Percentiles rank a stretch among this genome's conserved stretches.
phyloP scores from a whole-genome alignment of 148 eudicot genomes.

The Vaccinium macrocarpon region DNA sequence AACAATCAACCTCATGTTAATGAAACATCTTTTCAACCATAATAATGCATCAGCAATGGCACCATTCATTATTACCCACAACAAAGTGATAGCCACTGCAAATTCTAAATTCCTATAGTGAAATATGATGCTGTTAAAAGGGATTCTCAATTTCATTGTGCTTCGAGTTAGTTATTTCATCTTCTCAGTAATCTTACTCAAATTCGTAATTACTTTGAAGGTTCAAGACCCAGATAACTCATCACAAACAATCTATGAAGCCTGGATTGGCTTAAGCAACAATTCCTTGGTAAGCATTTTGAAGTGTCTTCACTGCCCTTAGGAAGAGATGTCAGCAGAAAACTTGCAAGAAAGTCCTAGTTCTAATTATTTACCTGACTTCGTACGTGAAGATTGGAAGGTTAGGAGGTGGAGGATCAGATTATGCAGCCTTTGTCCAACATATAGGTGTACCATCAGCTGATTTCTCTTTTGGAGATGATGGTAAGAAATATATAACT shows the following conservation, averaged over 20 bases:
- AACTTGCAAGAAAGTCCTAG: background rate
- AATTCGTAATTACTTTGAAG: constrained; percentile 26
- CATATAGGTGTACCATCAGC: constrained; percentile 59
- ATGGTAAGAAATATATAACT: constrained; percentile 29
- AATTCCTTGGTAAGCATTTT: constrained; percentile 31
- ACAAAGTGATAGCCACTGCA: background rate
- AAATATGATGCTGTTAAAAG: background rate
- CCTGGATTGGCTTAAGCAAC: constrained; percentile 39
- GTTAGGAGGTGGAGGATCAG: constrained; percentile 61
- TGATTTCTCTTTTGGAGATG: constrained; percentile 48
- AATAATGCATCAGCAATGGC: background rate
- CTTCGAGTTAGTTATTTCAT: background rate
- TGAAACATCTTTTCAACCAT: background rate
- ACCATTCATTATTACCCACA: background rate
- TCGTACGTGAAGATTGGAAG: constrained; percentile 36
- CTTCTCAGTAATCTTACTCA: background rate
- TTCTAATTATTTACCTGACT: background rate
- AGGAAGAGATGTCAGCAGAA: background rate
- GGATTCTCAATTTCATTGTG: constrained; percentile 3
- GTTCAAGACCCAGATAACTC: constrained; percentile 67
- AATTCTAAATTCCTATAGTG: background rate
- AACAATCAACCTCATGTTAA: background rate
- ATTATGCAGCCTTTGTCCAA: constrained; percentile 57
- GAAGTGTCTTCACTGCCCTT: background rate
- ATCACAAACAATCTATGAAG: constrained; percentile 52